These are phyloP conservation scores for Asclepias syriaca DNA, from an alignment of 257 asterid genomes.

Conservation along the genomic window DNA sequence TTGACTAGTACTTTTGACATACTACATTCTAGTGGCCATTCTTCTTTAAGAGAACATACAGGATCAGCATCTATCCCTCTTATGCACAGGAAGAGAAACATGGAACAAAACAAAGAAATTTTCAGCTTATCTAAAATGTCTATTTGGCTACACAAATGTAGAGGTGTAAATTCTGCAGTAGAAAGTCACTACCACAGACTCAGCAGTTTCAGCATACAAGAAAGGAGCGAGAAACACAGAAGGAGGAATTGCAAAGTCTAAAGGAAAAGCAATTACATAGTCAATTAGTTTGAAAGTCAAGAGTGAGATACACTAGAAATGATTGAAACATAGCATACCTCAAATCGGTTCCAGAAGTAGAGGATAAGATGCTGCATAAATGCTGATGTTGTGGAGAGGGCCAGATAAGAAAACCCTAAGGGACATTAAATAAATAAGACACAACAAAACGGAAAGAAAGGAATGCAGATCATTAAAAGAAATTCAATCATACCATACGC, in stretches of 20 bases:
- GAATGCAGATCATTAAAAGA: not conserved
- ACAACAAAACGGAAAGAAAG: not conserved
- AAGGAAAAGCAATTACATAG: not conserved
- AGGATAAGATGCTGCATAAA: conserved; percentile 97
- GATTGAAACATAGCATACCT: conserved; percentile 41
- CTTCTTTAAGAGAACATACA: not conserved
- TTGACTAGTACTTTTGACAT: not conserved
- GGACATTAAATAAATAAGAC: conserved; percentile 5
- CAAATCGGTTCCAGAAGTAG: conserved; percentile 97
- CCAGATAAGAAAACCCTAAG: conserved; percentile 93
- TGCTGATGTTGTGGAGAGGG: conserved; percentile 93
- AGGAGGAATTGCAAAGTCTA: not conserved
- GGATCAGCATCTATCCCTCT: not conserved
- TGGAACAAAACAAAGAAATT: not conserved
- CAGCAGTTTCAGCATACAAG: not conserved
- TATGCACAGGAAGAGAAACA: not conserved
- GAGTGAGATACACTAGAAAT: not conserved
- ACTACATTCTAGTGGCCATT: not conserved
- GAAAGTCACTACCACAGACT: not conserved
- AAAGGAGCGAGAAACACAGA: not conserved
- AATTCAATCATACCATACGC: conserved; percentile 58
- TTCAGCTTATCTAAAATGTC: not conserved
- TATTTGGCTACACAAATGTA: not conserved
- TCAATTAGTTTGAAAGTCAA: not conserved
- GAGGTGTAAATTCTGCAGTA: not conserved